These are phyloP conservation scores for Heliosperma pusillum DNA, from an alignment of 148 eudicot species.

Conservation along the genomic window DNA sequence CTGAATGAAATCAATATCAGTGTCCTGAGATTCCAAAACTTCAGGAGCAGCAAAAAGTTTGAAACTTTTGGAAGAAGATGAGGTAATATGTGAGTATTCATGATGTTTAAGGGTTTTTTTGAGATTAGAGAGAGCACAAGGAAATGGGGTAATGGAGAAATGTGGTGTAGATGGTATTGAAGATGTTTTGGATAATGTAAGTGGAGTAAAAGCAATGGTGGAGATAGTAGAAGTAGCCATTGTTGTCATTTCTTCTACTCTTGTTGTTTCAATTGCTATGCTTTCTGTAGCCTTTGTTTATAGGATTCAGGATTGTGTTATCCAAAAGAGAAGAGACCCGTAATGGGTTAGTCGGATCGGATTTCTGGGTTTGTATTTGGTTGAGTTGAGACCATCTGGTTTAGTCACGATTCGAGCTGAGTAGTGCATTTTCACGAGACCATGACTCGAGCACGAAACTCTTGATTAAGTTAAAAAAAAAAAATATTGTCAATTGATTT, in stretches of 20 bases:
- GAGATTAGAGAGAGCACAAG: constrained; percentile 16
- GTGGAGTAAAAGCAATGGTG: constrained; percentile 31
- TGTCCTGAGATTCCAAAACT: constrained; percentile 30
- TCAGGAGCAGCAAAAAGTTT: constrained; percentile 47
- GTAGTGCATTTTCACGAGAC: no score
- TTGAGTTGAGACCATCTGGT: no score
- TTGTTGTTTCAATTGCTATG: not conserved
- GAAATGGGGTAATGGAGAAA: constrained; percentile 21
- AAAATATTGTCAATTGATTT: no score
- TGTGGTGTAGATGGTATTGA: constrained; percentile 26
- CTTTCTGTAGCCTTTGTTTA: not conserved
- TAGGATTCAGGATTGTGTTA: not conserved
- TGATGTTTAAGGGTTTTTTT: constrained; percentile 23
- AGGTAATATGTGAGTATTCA: not conserved
- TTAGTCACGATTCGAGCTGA: no score
- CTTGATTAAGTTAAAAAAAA: no score
- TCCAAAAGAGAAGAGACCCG: no score
- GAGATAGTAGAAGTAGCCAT: constrained; percentile 44
- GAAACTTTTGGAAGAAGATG: not conserved
- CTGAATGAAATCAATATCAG: constrained; percentile 20
- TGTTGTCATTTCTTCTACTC: not conserved
- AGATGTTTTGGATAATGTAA: constrained; percentile 27
- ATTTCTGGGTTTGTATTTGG: no score
- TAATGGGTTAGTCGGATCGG: no score
- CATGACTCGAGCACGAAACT: no score